Evolutionary conservation across 352 stramenopile species (phyloP).

Genomic region (Phytopythium mirpurense): DNA sequence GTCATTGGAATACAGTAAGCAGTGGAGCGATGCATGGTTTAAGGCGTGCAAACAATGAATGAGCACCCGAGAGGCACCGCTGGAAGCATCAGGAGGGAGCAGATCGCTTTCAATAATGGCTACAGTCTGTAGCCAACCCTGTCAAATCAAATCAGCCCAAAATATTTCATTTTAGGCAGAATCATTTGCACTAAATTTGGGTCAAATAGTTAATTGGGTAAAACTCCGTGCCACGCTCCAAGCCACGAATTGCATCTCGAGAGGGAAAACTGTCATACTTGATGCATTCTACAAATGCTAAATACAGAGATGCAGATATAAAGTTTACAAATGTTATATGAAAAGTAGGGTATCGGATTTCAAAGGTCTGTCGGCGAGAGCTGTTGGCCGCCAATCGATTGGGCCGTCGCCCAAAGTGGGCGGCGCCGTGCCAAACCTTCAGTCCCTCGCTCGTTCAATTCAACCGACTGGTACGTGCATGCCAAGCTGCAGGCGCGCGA

Average conservation of each 20-base stretch:
- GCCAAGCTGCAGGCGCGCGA: not conserved
- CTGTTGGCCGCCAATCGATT: conserved; percentile 76
- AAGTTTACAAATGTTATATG: too few relatives aligned
- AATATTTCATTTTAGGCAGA: not conserved
- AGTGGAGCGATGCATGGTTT: too few relatives aligned
- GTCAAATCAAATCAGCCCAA: too few relatives aligned
- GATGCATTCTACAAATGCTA: not conserved
- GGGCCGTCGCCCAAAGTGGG: conserved; percentile 24
- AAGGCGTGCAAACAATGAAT: too few relatives aligned
- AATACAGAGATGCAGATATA: too few relatives aligned
- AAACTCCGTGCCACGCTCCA: conserved; percentile 2
- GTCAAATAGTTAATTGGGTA: not conserved
- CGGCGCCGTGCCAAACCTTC: conserved; percentile 43
- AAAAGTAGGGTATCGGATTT: conserved; percentile 14
- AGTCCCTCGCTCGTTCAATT: conserved; percentile 88
- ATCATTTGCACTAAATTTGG: not conserved
- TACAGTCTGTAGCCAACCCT: too few relatives aligned
- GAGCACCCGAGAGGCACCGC: too few relatives aligned
- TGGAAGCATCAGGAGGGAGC: too few relatives aligned
- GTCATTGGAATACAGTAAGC: too few relatives aligned
- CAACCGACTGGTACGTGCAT: conserved; percentile 78
- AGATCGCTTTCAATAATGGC: not conserved
- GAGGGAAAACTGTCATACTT: not conserved
- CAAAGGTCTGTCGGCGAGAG: conserved; percentile 19
- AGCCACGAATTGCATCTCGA: conserved; percentile 2